Evolutionary conservation across 805 yeast genomes (phyloP), one percentile per base, ranked within the genome.

Genomic region (Yarrowia sp.): DNA sequence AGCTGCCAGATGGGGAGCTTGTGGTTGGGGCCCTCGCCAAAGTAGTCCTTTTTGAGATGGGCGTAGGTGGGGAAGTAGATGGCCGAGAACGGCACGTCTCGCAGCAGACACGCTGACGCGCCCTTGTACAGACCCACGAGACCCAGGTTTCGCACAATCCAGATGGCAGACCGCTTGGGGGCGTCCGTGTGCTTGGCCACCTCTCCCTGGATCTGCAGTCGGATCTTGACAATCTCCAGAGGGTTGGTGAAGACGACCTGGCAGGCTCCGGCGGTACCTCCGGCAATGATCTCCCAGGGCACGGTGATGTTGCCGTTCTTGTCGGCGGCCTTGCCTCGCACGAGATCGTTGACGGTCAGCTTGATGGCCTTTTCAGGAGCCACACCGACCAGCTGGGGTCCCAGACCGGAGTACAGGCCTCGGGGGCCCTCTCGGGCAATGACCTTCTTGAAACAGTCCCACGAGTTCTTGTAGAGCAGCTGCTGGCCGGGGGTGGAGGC

Each of bases 331-430:
- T 86, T 82, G 36, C 87, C 87, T 74, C 98, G 85, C 68, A 92
- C 87, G 68, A 90, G 80, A 76, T 94, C 99, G 79, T 94, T 94
- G 46, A 94, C 96, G 0, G 98, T 93, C 72, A 94, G 85, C 79
- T 94, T 94, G 74, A 94, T 94, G 52, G 98, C 98, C 81, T 94
- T 94, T 78, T 94, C 99, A 1, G 99, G 99, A 0, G 98, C 98
- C 64, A 94, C 98, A 72, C 99, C 99, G 60, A 95, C 86, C 74
- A 94, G 82, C 79, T 95, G 98, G 17, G 98, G 98, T 10, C 91
- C 90, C 64, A 94, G 82, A 67, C 99, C 99, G 6, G 97, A 89
- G 78, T 94, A 94, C 68, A 94, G 83, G 9, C 98, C 98, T 73
- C 82, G 80, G 60, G 89, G 74, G 64, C 98, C 98, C 79, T 94